Conservation (phyloP, 176 grass and related monocot species). For the Oryza nivara region DNA sequence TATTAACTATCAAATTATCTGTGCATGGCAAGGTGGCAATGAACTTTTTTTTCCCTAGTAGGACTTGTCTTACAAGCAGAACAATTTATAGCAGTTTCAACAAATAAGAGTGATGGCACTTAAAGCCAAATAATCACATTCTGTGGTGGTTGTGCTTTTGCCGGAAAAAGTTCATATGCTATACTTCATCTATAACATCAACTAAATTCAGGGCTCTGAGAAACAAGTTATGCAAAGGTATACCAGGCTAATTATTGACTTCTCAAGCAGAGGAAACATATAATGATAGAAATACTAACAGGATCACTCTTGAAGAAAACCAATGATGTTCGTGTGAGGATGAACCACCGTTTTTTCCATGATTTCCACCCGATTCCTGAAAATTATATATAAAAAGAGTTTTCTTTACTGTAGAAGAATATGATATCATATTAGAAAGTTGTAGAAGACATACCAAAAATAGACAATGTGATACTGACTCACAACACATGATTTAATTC, state of each 20-base stretch:
- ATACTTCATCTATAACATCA: neutral
- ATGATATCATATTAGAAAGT: neutral
- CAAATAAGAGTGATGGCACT: neutral
- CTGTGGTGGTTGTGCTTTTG: neutral
- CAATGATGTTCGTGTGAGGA: slow-evolving; percentile 92
- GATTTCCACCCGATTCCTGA: slow-evolving; percentile 99
- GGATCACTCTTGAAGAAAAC: slow-evolving; percentile 99
- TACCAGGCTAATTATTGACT: slow-evolving; percentile 16
- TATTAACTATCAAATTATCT: slow-evolving; percentile 15
- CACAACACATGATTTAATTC: neutral
- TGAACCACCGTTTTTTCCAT: slow-evolving; percentile 99
- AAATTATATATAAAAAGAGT: slow-evolving; percentile 36
- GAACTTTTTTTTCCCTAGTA: neutral
- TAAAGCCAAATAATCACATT: neutral
- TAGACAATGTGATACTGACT: slow-evolving; percentile 9
- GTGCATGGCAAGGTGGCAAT: slow-evolving; percentile 9
- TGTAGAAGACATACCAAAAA: neutral
- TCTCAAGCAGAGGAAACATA: slow-evolving; percentile 18
- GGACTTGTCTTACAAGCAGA: neutral
- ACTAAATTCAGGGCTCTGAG: neutral
- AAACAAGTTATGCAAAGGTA: neutral
- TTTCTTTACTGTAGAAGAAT: slow-evolving; percentile 16
- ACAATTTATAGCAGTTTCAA: slow-evolving; percentile 7
- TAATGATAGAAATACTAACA: slow-evolving; percentile 55
- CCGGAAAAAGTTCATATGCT: slow-evolving; percentile 8